Conservation (phyloP, 1,284 basidiomycete species). For the Rhodotorula sp. region DNA sequence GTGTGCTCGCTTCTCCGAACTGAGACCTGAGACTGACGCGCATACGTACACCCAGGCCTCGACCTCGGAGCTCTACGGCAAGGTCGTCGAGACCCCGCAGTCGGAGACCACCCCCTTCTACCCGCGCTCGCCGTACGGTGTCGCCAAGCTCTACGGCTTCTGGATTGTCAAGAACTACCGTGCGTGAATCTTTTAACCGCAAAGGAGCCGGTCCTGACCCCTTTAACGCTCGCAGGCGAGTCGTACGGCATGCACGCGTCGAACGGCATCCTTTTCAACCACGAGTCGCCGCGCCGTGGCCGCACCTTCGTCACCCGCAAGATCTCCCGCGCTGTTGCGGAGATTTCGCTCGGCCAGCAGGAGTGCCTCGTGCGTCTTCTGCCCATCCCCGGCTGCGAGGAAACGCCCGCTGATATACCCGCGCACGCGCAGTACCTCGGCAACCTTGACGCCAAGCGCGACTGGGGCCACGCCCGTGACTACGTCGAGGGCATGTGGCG, state of each 20-base stretch:
- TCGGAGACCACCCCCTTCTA: conserved; percentile 91
- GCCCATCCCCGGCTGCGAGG: not conserved
- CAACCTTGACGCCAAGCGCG: conserved; percentile 84
- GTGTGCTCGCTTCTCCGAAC: not conserved
- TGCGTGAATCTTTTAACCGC: not conserved
- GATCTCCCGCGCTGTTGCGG: conserved; percentile 83
- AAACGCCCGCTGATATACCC: not conserved
- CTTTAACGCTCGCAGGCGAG: conserved; percentile 54
- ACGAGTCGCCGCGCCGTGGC: conserved; percentile 86
- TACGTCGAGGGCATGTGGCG: conserved; percentile 76
- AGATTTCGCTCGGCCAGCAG: conserved; percentile 82
- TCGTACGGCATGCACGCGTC: conserved; percentile 89
- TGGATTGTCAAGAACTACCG: conserved; percentile 84
- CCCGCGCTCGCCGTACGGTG: conserved; percentile 86
- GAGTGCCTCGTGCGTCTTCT: conserved; percentile 60
- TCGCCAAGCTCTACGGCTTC: conserved; percentile 70
- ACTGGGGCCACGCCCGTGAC: conserved; percentile 77
- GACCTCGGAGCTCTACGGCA: conserved; percentile 89
- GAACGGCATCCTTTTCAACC: conserved; percentile 65
- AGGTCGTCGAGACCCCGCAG: conserved; percentile 87
- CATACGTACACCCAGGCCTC: conserved; percentile 65
- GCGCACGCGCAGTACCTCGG: conserved; percentile 64
- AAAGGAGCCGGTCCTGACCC: not conserved
- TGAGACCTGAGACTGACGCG: not conserved
- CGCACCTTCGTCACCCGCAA: conserved; percentile 92